phyloP scores from a whole-genome alignment of 148 eudicot species.

The Cornus suecica region DNA sequence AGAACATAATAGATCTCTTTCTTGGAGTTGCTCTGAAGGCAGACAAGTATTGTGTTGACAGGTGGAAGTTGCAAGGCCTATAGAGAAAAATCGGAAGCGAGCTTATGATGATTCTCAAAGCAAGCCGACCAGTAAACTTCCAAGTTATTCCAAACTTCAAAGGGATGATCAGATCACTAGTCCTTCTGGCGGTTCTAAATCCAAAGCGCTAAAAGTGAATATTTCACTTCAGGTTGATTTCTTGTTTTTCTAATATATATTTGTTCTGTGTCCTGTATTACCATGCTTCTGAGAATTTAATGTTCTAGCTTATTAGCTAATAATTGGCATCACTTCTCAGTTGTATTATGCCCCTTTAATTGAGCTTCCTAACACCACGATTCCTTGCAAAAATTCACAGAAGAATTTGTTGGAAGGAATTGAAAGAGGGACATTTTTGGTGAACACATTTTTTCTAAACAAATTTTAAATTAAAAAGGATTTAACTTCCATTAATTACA shows the following conservation, averaged over 20 bases:
- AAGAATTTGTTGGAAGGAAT: too few relatives aligned
- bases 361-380: too few relatives aligned
- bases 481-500: too few relatives aligned
- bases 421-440: too few relatives aligned
- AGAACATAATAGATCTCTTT: not conserved
- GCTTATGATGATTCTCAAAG: conserved; percentile 39
- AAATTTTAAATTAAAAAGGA: too few relatives aligned
- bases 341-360: too few relatives aligned
- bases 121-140: conserved; percentile 25
- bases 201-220: conserved; percentile 16
- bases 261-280: not conserved
- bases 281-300: not conserved
- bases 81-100: conserved; percentile 64
- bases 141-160: conserved; percentile 28
- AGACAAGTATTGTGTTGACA: conserved; percentile 14
- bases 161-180: conserved; percentile 19
- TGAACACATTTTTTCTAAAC: too few relatives aligned
- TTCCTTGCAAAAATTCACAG: too few relatives aligned
- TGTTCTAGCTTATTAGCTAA: not conserved
- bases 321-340: not conserved
- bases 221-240: conserved; percentile 18
- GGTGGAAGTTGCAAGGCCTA: conserved; percentile 77
- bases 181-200: conserved; percentile 24
- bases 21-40: conserved; percentile 6
- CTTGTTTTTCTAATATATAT: not conserved